Conservation (phyloP, 805 yeast species). For the Wickerhamomyces silvicola region DNA sequence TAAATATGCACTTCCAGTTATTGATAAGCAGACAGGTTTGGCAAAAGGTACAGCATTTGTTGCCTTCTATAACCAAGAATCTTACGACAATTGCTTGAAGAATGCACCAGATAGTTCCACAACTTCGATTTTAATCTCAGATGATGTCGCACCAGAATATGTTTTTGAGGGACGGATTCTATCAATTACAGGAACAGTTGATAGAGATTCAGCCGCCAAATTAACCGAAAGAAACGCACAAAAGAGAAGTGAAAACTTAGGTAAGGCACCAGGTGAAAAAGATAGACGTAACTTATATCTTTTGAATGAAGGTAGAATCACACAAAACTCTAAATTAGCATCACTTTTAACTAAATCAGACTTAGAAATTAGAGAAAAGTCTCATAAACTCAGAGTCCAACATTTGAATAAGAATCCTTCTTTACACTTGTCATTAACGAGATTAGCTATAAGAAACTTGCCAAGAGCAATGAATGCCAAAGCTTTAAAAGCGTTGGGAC, state of each 20-base stretch:
- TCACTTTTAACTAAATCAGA: slow-evolving; percentile 61
- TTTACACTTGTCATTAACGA: slow-evolving; percentile 86
- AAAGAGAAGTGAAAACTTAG: slow-evolving; percentile 68
- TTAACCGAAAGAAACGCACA: slow-evolving; percentile 68
- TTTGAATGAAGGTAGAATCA: slow-evolving; percentile 90
- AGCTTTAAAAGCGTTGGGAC: slow-evolving; percentile 83
- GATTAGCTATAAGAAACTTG: slow-evolving; percentile 89
- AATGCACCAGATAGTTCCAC: slow-evolving; percentile 72
- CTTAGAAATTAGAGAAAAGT: slow-evolving; percentile 80
- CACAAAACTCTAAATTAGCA: slow-evolving; percentile 75
- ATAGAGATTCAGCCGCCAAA: slow-evolving; percentile 71
- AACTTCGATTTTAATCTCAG: slow-evolving; percentile 72
- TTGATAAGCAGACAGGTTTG: slow-evolving; percentile 76
- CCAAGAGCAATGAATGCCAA: slow-evolving; percentile 90
- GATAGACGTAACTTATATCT: slow-evolving; percentile 83
- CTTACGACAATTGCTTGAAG: slow-evolving; percentile 60
- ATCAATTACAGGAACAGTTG: slow-evolving; percentile 79
- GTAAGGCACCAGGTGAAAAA: slow-evolving; percentile 71
- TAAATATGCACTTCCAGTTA: slow-evolving; percentile 88
- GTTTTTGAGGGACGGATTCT: slow-evolving; percentile 91
- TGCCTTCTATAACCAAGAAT: slow-evolving; percentile 60
- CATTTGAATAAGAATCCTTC: slow-evolving; percentile 89
- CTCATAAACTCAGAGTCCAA: slow-evolving; percentile 77
- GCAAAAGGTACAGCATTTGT: slow-evolving; percentile 96
- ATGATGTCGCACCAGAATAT: slow-evolving; percentile 83